Evolutionary conservation across 1,284 basidiomycete genomes (phyloP).

Genomic region (Ceratobasidium papillatum): DNA sequence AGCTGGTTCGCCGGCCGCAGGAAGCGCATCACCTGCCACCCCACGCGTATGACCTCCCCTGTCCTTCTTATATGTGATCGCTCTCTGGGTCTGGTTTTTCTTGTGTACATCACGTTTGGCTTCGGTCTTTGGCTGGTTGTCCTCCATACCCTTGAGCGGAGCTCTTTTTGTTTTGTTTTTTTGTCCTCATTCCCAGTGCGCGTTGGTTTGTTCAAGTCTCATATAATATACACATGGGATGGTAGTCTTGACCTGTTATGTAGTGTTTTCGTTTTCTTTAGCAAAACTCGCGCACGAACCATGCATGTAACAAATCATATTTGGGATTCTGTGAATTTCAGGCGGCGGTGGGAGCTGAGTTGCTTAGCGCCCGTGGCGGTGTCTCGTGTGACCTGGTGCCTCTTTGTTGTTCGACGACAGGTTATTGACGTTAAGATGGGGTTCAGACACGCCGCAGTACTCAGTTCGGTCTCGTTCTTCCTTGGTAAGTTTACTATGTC

Average conservation of each 20-base stretch:
- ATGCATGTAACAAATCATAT: slow-evolving; percentile 32
- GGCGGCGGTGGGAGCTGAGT: not conserved
- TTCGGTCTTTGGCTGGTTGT: slow-evolving; percentile 23
- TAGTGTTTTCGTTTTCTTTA: not conserved
- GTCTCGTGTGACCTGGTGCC: slow-evolving; percentile 18
- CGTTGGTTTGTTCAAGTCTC: slow-evolving; percentile 10
- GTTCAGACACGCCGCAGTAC: slow-evolving; percentile 83
- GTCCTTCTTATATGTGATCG: not conserved
- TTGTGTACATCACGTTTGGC: slow-evolving; percentile 28
- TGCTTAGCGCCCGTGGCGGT: slow-evolving; percentile 10
- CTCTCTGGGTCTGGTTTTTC: slow-evolving; percentile 3
- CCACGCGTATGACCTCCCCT: slow-evolving; percentile 27
- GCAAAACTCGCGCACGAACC: slow-evolving; percentile 30
- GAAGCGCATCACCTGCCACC: slow-evolving; percentile 34
- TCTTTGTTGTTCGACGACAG: slow-evolving; percentile 15
- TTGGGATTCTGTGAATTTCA: slow-evolving; percentile 2
- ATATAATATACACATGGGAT: slow-evolving; percentile 1
- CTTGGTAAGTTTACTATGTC: slow-evolving; percentile 60
- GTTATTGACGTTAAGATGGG: slow-evolving; percentile 64
- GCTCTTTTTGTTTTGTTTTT: slow-evolving; percentile 10
- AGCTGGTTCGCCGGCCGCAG: slow-evolving; percentile 31
- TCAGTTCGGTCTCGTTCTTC: slow-evolving; percentile 85
- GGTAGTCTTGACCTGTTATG: slow-evolving; percentile 18
- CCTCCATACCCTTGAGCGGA: slow-evolving; percentile 39
- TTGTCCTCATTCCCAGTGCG: not conserved